Base-by-base conservation (phyloP, 371 early-diverging fungal species). In the Circinella umbellata region DNA sequence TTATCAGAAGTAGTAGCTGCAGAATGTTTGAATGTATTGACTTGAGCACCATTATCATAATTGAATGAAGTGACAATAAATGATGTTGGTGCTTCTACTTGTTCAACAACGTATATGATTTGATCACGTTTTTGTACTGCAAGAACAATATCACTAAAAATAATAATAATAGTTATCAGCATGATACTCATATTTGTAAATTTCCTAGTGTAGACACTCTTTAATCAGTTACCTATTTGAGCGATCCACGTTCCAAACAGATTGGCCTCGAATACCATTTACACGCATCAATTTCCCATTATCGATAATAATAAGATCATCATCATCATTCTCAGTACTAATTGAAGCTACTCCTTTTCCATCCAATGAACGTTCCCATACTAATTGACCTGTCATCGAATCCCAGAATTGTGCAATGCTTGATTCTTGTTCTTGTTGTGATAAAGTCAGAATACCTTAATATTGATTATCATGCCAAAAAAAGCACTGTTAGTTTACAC, bases 1-100 rank as follows among this genome's bases (percentile, higher is more conserved):
- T 75, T 67, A 39, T 72, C 71, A 55, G 20, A 80, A 37, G 39
- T 75, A 66, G 35, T 73, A 70, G 66, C 39, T 61, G 14, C 15
- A 0, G 61, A 27, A 6, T 55, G 51, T 35, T 78, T 61, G 55
- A 68, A 17, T 1, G 69, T 71, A 5, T 60, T 70, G 55, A 57
- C 34, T 17, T 47, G 42, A 14, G 73, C 61, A 18, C 79, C 81
- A 3, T 73, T 73, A 0, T 38, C 63, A 17, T 54, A 54, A 63
- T 76, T 65, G n/a, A 81, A 39, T 7, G 55, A 47, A 27, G 66
- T 54, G 4, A 75, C 54, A 47, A 34, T 39, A 55, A 77, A 71
- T 9, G 51, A 46, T 35, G 36, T 38, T 17, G 27, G 46, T n/a
- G 7, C 51, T 51, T 61, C 68, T 0, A 8, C 4, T 42, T 67